Conservation (phyloP, 805 yeast species). For the Saturnispora hagleri region DNA sequence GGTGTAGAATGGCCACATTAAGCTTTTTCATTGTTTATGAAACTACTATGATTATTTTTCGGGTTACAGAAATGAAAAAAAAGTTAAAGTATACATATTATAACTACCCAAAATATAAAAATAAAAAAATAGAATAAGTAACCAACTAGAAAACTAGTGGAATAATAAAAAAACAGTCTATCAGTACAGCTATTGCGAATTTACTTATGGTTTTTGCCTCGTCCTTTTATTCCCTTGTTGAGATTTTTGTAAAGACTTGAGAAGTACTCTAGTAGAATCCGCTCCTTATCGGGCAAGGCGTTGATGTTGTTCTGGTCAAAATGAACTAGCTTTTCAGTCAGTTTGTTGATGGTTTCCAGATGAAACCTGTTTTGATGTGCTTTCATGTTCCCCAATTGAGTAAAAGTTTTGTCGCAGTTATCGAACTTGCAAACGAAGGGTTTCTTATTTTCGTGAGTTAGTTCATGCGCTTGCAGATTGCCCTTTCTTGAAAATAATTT, state of each 20-base stretch:
- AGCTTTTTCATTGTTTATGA: not conserved
- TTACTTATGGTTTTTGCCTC: slow-evolving; percentile 45
- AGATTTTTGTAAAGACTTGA: slow-evolving; percentile 77
- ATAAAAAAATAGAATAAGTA: not conserved
- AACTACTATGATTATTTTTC: not conserved
- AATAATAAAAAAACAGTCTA: not conserved
- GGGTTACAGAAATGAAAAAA: not conserved
- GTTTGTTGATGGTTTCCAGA: slow-evolving; percentile 52
- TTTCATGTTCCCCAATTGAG: slow-evolving; percentile 88
- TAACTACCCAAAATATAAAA: not conserved
- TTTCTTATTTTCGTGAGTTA: slow-evolving; percentile 71
- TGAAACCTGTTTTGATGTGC: slow-evolving; percentile 92
- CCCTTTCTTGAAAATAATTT: slow-evolving; percentile 84
- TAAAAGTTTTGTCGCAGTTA: slow-evolving; percentile 72
- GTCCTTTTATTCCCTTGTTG: slow-evolving; percentile 84
- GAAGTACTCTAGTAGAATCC: slow-evolving; percentile 66
- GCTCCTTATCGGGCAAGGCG: slow-evolving; percentile 49
- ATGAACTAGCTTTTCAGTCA: slow-evolving; percentile 62
- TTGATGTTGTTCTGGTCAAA: slow-evolving; percentile 36
- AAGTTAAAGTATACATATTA: not conserved
- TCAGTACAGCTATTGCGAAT: not conserved
- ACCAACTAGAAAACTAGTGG: not conserved
- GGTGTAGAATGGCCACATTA: slow-evolving; percentile 76
- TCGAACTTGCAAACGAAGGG: slow-evolving; percentile 78
- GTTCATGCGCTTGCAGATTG: slow-evolving; percentile 76